Evolutionary conservation across 805 yeast genomes (phyloP).

Genomic region (Novakomyces olei): DNA sequence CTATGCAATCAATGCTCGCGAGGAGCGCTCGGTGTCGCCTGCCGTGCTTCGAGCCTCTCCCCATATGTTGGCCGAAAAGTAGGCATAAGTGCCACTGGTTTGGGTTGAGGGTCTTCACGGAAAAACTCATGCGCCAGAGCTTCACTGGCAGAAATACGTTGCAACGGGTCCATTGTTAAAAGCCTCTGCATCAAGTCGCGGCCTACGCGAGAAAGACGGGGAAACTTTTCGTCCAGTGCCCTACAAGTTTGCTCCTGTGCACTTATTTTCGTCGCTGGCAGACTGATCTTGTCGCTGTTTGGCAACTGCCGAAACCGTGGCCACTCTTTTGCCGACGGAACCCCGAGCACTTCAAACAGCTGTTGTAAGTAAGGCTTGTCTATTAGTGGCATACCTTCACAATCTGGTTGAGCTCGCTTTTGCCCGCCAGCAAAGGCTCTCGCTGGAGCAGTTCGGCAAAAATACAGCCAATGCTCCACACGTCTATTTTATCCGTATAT

Average conservation of each 20-base stretch:
- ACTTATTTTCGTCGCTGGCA: not conserved
- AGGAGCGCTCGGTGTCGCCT: no score
- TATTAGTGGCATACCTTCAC: slow-evolving; percentile 9
- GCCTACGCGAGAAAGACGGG: slow-evolving; percentile 9
- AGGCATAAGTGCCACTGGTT: slow-evolving; percentile 12
- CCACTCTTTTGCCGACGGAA: slow-evolving; percentile 1
- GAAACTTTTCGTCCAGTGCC: slow-evolving; percentile 8
- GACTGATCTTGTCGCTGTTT: not conserved
- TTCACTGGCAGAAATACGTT: slow-evolving; percentile 24
- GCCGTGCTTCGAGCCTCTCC: no score
- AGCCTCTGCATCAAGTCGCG: slow-evolving; percentile 19
- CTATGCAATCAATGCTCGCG: no score
- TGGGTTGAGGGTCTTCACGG: slow-evolving; percentile 22
- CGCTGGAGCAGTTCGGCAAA: slow-evolving; percentile 27
- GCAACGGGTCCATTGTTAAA: slow-evolving; percentile 23
- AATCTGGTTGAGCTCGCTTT: slow-evolving; percentile 26
- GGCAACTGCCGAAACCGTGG: slow-evolving; percentile 1
- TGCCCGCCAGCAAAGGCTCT: slow-evolving; percentile 26
- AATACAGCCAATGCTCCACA: slow-evolving; percentile 41
- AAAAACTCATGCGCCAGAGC: slow-evolving; percentile 26
- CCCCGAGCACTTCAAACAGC: slow-evolving; percentile 1
- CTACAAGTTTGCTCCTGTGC: not conserved
- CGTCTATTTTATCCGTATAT: slow-evolving; percentile 19
- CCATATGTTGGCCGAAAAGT: no score
- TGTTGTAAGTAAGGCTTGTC: slow-evolving; percentile 11